Evolutionary conservation across 2,329 filamentous ascomycete genomes (phyloP).

Genomic region (Fusarium sp.): DNA sequence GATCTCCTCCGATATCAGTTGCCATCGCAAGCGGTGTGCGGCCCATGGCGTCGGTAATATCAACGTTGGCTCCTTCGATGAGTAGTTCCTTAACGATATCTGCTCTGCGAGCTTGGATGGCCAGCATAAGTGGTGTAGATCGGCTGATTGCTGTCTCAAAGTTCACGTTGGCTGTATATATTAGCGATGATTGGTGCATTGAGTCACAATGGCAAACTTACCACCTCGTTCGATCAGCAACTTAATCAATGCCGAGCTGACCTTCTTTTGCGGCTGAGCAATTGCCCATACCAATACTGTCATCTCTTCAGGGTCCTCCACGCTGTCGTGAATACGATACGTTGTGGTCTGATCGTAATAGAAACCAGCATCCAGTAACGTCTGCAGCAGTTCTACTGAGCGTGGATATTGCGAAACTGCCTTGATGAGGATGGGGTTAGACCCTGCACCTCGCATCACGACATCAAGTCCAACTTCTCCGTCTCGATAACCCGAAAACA

Average conservation of each 20-base stretch:
- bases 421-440: constrained; percentile 63
- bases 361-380: constrained; percentile 68
- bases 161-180: constrained; percentile 65
- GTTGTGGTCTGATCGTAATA: constrained; percentile 68
- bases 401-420: constrained; percentile 68
- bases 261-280: constrained; percentile 71
- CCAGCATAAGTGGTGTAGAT: constrained; percentile 70
- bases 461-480: constrained; percentile 64
- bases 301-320: constrained; percentile 66
- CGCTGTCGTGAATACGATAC: constrained; percentile 58
- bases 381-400: constrained; percentile 64
- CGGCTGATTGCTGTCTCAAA: constrained; percentile 65
- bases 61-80: constrained; percentile 69
- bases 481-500: constrained; percentile 65
- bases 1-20: constrained; percentile 65
- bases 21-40: constrained; percentile 72
- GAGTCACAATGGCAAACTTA: constrained; percentile 43
- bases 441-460: constrained; percentile 58
- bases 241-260: constrained; percentile 69
- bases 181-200: constrained; percentile 22
- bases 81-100: constrained; percentile 70
- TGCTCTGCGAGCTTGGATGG: constrained; percentile 66
- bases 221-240: constrained; percentile 64
- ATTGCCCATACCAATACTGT: constrained; percentile 72
- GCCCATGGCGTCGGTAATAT: constrained; percentile 67